These are phyloP conservation scores for Rhodotorula paludigena DNA, from an alignment of 768 basidiomycete genomes.

Conservation along the genomic window DNA sequence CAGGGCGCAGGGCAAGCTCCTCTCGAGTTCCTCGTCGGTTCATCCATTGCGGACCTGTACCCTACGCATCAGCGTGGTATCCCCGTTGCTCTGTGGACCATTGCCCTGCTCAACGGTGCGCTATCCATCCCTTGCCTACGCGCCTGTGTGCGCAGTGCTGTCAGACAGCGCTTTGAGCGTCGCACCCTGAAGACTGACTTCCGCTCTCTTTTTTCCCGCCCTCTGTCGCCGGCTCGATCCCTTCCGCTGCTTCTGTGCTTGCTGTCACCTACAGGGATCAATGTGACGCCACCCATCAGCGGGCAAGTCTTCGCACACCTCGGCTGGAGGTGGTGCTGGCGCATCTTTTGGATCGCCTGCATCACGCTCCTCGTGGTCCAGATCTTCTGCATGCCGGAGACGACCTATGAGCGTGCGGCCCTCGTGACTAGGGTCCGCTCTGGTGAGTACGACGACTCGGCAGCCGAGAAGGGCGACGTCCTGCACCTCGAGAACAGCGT, in stretches of 20 bases:
- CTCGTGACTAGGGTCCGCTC: background rate
- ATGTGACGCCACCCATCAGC: background rate
- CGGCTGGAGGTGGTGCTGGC: background rate
- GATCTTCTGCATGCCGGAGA: slow-evolving; percentile 16
- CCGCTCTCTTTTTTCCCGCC: no score
- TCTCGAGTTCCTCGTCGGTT: slow-evolving; percentile 8
- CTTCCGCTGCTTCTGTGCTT: no score
- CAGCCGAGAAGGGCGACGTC: background rate
- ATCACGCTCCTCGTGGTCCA: background rate
- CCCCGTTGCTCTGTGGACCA: background rate
- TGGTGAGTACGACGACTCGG: background rate
- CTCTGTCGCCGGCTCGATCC: no score
- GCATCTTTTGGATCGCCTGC: slow-evolving; percentile 6
- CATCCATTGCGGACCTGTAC: background rate
- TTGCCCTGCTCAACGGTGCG: background rate
- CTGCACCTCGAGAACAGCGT: background rate
- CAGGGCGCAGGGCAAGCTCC: background rate
- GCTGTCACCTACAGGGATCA: no score
- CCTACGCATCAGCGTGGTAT: background rate
- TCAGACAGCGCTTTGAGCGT: no score
- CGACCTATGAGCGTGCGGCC: background rate
- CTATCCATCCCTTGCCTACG: no score
- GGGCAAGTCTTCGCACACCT: background rate
- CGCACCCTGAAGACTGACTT: no score
- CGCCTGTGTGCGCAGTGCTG: no score